These are phyloP conservation scores for Flueggea neowawraea DNA, from an alignment of 441 rosid species.

Conservation along the genomic window DNA sequence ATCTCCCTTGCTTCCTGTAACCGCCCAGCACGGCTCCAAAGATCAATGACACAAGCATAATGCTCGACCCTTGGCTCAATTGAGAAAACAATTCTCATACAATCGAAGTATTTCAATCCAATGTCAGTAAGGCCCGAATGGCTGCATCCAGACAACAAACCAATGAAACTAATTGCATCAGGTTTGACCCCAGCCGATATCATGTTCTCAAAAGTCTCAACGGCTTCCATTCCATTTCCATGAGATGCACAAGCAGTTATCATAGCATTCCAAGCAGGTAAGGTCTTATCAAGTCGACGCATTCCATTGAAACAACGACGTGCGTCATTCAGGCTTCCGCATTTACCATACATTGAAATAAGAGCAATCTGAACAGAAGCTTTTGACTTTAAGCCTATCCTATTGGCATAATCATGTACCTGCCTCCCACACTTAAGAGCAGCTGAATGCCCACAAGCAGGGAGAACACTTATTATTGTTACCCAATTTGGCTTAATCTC, in stretches of 20 bases:
- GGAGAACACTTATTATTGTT: slow-evolving; percentile 57
- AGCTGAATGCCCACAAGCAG: slow-evolving; percentile 63
- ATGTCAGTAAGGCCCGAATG: slow-evolving; percentile 57
- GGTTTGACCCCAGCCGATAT: slow-evolving; percentile 35
- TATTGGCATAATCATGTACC: slow-evolving; percentile 35
- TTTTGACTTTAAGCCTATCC: slow-evolving; percentile 32
- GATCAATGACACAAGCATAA: slow-evolving; percentile 53
- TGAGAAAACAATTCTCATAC: slow-evolving; percentile 35
- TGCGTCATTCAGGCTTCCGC: slow-evolving; percentile 64
- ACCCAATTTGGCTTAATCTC: slow-evolving; percentile 53
- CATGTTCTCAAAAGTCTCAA: slow-evolving; percentile 42
- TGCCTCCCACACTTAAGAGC: slow-evolving; percentile 45
- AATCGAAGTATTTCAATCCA: slow-evolving; percentile 38
- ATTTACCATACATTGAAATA: slow-evolving; percentile 72
- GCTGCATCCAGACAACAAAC: slow-evolving; percentile 59
- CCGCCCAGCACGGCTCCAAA: slow-evolving; percentile 46
- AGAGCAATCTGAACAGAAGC: slow-evolving; percentile 55
- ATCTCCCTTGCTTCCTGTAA: slow-evolving; percentile 46
- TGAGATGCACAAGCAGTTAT: slow-evolving; percentile 50
- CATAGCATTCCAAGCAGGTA: slow-evolving; percentile 54
- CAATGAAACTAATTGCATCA: slow-evolving; percentile 46
- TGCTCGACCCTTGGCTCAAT: slow-evolving; percentile 53
- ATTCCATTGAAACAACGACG: slow-evolving; percentile 46
- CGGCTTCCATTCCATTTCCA: slow-evolving; percentile 47
- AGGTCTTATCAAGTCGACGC: slow-evolving; percentile 20